A percentile compares a stretch with the other conserved stretches of the same genome.
These are phyloP conservation scores for Thelephora aurantiotincta DNA, from an alignment of 768 basidiomycete species.

Conservation along the genomic window DNA sequence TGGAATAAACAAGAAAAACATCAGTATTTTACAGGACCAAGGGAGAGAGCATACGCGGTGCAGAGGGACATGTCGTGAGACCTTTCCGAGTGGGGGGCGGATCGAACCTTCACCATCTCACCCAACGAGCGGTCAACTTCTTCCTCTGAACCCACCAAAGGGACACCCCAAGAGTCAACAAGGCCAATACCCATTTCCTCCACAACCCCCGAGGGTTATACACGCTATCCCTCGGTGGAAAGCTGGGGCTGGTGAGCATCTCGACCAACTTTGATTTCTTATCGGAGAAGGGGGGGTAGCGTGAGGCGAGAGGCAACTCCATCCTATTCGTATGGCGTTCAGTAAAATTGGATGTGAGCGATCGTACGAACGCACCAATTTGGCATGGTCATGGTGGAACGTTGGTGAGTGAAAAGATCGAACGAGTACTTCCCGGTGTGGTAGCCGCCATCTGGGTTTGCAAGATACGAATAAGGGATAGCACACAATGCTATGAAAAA, in stretches of 20 bases:
- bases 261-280: slow-evolving; percentile 11
- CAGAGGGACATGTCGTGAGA: too few species aligned
- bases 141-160: too few species aligned
- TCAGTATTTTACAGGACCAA: too few species aligned
- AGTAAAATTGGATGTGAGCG: neutral
- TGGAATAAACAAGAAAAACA: too few species aligned
- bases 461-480: too few species aligned
- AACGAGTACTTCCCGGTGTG: slow-evolving; percentile 66
- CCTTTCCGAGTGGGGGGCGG: too few species aligned
- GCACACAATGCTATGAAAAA: neutral
- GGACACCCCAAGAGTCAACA: too few species aligned
- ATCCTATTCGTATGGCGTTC: slow-evolving; percentile 10
- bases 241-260: neutral
- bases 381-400: slow-evolving; percentile 36
- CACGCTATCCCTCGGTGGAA: slow-evolving; percentile 6
- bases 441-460: slow-evolving; percentile 28
- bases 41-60: too few species aligned
- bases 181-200: too few species aligned
- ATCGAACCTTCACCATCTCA: too few species aligned
- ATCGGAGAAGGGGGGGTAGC: slow-evolving; percentile 25
- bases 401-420: slow-evolving; percentile 64
- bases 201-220: neutral
- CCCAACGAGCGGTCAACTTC: too few species aligned
- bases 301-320: slow-evolving; percentile 18
- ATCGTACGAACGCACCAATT: slow-evolving; percentile 16